phyloP scores from a whole-genome alignment of 176 grass and related monocot species.

The Oropetium thomaeum region DNA sequence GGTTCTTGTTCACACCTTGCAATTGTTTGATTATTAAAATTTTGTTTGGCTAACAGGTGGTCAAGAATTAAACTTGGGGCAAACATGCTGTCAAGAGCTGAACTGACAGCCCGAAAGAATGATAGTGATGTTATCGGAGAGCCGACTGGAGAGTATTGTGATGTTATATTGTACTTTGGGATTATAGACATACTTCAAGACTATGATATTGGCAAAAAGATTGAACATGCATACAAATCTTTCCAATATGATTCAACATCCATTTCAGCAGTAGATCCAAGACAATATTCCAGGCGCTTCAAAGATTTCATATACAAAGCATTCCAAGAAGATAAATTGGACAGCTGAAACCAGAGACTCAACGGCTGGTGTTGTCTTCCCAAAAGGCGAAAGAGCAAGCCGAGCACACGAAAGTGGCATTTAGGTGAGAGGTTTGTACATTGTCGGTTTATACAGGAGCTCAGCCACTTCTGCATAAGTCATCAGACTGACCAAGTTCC shows the following conservation, averaged over 20 bases:
- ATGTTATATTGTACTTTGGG: conserved; percentile 79
- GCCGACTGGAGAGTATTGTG: conserved; percentile 67
- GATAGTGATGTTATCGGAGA: conserved; percentile 66
- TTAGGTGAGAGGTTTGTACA: conserved; percentile 10
- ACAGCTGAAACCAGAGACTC: conserved; percentile 35
- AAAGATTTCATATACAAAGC: conserved; percentile 88
- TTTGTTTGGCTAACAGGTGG: conserved; percentile 49
- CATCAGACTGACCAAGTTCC: conserved; percentile 1
- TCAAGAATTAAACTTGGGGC: conserved; percentile 63
- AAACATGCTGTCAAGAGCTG: conserved; percentile 76
- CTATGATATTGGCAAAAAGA: conserved; percentile 82
- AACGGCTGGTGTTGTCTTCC: conserved; percentile 12
- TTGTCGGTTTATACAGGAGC: conserved; percentile 26
- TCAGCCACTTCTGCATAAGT: conserved; percentile 21
- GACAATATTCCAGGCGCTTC: conserved; percentile 76
- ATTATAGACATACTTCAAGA: conserved; percentile 98
- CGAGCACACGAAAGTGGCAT: conserved; percentile 7
- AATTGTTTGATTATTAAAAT: background rate
- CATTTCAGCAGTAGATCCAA: conserved; percentile 88
- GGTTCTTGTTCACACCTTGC: conserved; percentile 1
- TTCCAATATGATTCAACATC: conserved; percentile 77
- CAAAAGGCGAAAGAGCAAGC: conserved; percentile 4
- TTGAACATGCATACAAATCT: conserved; percentile 87
- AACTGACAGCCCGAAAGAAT: conserved; percentile 52
- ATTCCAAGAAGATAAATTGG: conserved; percentile 62